Conservation (phyloP, 2,329 filamentous ascomycete genomes). For the Scedosporium aurantiacum region DNA sequence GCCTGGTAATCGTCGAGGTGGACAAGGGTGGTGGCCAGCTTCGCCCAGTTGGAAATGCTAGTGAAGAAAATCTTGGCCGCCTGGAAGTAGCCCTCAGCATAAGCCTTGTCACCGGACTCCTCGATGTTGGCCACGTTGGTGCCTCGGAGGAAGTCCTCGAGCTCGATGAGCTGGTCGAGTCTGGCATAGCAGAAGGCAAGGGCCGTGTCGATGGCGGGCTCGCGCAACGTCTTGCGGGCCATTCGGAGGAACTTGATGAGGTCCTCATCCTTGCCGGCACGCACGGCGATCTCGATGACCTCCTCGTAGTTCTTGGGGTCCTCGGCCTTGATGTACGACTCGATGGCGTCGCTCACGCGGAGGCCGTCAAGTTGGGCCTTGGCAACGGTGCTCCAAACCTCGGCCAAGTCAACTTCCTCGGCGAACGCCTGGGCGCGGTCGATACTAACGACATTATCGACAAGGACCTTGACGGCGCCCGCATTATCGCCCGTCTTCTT, state of each 20-base stretch:
- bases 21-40: slow-evolving; percentile 95
- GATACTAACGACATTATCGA: slow-evolving; percentile 95
- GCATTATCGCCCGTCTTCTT: slow-evolving; percentile 92
- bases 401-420: slow-evolving; percentile 82
- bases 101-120: slow-evolving; percentile 95
- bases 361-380: slow-evolving; percentile 97
- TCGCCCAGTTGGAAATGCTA: slow-evolving; percentile 99
- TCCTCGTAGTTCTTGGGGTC: slow-evolving; percentile 90
- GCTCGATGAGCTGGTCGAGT: slow-evolving; percentile 79
- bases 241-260: slow-evolving; percentile 93
- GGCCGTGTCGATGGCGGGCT: slow-evolving; percentile 85
- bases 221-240: slow-evolving; percentile 92
- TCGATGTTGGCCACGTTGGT: slow-evolving; percentile 95
- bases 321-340: slow-evolving; percentile 91
- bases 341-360: slow-evolving; percentile 82
- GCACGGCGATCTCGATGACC: slow-evolving; percentile 90
- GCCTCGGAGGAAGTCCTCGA: slow-evolving; percentile 89
- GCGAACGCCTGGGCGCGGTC: slow-evolving; percentile 94
- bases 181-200: slow-evolving; percentile 90
- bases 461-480: slow-evolving; percentile 79
- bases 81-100: slow-evolving; percentile 85
- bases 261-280: slow-evolving; percentile 95
- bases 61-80: slow-evolving; percentile 98
- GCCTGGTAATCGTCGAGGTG: slow-evolving; percentile 95
- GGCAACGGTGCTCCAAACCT: slow-evolving; percentile 97